phyloP scores from a whole-genome alignment of 2,329 filamentous ascomycete species.

The Aspergillus terreus region DNA sequence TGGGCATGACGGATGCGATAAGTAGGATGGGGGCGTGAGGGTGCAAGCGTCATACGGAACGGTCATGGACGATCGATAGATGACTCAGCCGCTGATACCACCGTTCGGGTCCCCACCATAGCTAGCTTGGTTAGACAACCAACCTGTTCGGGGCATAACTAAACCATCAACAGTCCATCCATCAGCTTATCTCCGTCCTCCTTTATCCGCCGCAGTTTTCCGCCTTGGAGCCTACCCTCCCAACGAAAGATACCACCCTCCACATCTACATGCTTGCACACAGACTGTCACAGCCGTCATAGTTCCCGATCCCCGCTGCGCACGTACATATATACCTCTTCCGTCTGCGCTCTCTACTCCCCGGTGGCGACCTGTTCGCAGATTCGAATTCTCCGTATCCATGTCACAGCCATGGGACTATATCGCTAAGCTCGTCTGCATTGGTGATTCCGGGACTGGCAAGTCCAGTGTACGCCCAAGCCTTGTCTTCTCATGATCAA shows the following conservation, averaged over 20 bases:
- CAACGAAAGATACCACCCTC: not conserved
- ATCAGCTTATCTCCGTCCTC: not conserved
- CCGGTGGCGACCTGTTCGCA: not conserved
- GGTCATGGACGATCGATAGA: slow-evolving; percentile 29
- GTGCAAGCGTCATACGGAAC: slow-evolving; percentile 34
- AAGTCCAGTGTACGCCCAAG: slow-evolving; percentile 66
- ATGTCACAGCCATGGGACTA: slow-evolving; percentile 79
- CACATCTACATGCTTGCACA: not conserved
- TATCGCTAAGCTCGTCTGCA: slow-evolving; percentile 97
- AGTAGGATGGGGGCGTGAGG: slow-evolving; percentile 4
- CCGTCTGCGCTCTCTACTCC: not conserved
- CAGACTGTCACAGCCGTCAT: not conserved
- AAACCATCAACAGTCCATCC: not conserved
- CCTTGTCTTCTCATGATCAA: not conserved
- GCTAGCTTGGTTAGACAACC: not conserved
- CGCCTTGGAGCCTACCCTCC: not conserved
- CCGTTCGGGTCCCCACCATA: slow-evolving; percentile 3
- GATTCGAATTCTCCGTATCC: slow-evolving; percentile 22
- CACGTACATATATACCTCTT: not conserved
- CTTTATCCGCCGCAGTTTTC: not conserved
- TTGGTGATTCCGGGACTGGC: slow-evolving; percentile 93
- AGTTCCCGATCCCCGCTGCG: not conserved
- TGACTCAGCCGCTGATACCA: slow-evolving; percentile 29
- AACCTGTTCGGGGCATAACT: not conserved
- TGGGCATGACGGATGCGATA: not conserved